phyloP scores from a whole-genome alignment of 495 filamentous ascomycete genomes.

The Neurospora discreta region DNA sequence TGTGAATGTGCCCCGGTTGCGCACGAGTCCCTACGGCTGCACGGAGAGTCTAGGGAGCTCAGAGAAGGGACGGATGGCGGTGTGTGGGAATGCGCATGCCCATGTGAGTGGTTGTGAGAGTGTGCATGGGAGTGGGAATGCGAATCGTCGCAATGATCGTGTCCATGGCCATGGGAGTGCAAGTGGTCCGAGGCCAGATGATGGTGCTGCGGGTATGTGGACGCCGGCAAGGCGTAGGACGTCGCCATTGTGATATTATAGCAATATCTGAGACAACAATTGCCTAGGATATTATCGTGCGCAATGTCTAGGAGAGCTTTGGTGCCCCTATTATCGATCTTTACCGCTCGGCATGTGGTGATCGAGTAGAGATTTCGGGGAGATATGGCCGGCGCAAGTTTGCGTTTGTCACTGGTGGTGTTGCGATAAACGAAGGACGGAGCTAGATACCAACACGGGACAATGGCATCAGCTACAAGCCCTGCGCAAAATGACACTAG shows the following conservation, averaged over 20 bases:
- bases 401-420: background rate
- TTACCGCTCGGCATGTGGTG: background rate
- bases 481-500: background rate
- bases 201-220: conserved; percentile 34
- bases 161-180: conserved; percentile 15
- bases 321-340: conserved; percentile 7
- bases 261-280: background rate
- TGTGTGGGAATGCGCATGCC: conserved; percentile 23
- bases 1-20: conserved; percentile 15
- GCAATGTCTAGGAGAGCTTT: conserved; percentile 10
- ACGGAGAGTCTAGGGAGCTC: conserved; percentile 10
- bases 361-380: background rate
- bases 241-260: conserved; percentile 28
- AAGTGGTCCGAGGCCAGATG: conserved; percentile 21
- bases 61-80: conserved; percentile 17
- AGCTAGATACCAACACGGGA: background rate
- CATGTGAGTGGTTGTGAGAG: conserved; percentile 27
- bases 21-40: conserved; percentile 11
- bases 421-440: background rate
- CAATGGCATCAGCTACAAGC: background rate
- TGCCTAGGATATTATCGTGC: background rate
- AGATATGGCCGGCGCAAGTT: background rate
- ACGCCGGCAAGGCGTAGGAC: conserved; percentile 39
- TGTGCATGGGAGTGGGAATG: conserved; percentile 28
- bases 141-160: conserved; percentile 24